These are phyloP conservation scores for Verbascum thapsus DNA, from an alignment of 257 asterid genomes.

Conservation along the genomic window DNA sequence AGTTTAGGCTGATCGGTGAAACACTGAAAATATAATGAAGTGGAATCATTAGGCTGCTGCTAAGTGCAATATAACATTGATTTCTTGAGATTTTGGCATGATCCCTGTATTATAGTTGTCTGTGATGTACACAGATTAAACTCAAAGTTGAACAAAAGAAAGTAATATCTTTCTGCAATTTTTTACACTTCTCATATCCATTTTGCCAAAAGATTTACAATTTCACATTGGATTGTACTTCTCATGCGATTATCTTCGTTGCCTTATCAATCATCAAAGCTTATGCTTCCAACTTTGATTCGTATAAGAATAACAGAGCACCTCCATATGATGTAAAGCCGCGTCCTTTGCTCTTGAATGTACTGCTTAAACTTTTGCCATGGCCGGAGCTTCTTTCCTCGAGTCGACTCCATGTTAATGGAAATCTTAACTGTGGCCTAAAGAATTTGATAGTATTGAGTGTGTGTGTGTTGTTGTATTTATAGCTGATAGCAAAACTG, in stretches of 20 bases:
- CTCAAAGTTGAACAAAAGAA: too few species aligned
- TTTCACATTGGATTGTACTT: constrained; percentile 1
- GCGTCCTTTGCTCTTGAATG: constrained; percentile 77
- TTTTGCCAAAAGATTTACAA: not conserved
- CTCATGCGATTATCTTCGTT: too few species aligned
- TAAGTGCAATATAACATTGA: constrained; percentile 2
- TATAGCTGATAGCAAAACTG: constrained; percentile 36
- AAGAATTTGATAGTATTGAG: constrained; percentile 4
- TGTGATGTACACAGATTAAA: too few species aligned
- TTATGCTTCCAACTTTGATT: constrained; percentile 47
- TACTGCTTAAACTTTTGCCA: constrained; percentile 62
- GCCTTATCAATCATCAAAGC: constrained; percentile 37
- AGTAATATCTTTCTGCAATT: constrained; percentile 13
- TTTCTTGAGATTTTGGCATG: constrained; percentile 9
- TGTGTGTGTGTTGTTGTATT: constrained; percentile 29
- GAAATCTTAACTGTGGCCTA: constrained; percentile 8
- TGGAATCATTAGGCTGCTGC: constrained; percentile 17
- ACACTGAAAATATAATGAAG: constrained; percentile 30
- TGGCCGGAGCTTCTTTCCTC: constrained; percentile 39
- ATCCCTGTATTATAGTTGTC: constrained; percentile 19
- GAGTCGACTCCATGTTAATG: constrained; percentile 42
- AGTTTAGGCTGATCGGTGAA: constrained; percentile 45
- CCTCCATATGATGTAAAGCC: constrained; percentile 80
- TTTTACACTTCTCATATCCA: constrained; percentile 14
- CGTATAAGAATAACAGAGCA: constrained; percentile 66